Percentiles rank a stretch among this genome's conserved stretches.
Conservation (phyloP, 2,329 filamentous ascomycete species). For the Fusarium heterosporum region DNA sequence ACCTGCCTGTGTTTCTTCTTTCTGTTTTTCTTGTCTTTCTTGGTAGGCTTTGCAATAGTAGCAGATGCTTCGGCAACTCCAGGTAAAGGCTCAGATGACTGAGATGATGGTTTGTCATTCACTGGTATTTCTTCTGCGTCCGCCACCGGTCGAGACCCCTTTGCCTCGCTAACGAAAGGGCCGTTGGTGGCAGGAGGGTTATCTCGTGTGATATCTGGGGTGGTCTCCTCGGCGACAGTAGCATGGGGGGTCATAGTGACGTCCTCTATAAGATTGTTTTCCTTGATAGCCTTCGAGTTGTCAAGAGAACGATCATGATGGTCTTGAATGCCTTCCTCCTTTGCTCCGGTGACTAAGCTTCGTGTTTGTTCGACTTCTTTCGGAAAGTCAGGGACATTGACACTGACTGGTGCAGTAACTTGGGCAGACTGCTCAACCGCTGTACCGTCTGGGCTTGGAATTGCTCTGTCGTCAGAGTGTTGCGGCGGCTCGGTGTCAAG, state of each 20-base stretch:
- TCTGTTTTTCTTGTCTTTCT: constrained; percentile 51
- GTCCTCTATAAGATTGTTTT: neutral
- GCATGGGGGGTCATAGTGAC: neutral
- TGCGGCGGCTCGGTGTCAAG: neutral
- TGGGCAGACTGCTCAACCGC: neutral
- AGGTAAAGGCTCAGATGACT: neutral
- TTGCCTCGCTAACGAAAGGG: neutral
- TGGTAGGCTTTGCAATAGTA: constrained; percentile 21
- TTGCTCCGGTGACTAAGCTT: neutral
- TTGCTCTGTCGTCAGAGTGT: neutral
- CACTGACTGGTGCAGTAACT: neutral
- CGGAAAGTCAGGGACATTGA: neutral
- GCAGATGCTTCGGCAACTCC: neutral
- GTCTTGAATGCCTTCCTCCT: neutral
- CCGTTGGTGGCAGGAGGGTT: neutral
- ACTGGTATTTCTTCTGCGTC: neutral
- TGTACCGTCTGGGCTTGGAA: neutral
- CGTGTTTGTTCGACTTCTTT: neutral
- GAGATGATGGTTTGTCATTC: neutral
- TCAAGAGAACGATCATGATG: neutral
- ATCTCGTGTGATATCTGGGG: neutral
- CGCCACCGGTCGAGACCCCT: neutral
- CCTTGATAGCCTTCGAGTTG: neutral
- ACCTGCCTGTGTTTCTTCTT: constrained; percentile 46
- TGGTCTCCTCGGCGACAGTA: neutral